A percentile compares a stretch with the other conserved stretches of the same genome.
Evolutionary conservation across 1,139 yeast species (phyloP).

Genomic region (Blastobotrys capitulatus): DNA sequence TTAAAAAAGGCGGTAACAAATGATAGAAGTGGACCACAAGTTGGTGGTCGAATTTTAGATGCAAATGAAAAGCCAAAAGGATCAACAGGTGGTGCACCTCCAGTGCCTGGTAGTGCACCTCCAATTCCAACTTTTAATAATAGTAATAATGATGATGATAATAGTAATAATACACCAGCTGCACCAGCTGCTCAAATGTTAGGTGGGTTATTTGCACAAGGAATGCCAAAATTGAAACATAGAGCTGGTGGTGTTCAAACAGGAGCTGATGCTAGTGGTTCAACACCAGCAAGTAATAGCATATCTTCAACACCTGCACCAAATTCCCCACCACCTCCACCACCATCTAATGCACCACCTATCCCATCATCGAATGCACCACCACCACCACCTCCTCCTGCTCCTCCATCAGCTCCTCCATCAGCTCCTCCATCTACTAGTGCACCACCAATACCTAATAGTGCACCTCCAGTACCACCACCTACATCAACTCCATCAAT

Average conservation of each 20-base stretch:
- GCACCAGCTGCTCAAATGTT: slow-evolving; percentile 45
- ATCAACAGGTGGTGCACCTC: slow-evolving; percentile 27
- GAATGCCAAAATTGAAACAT: slow-evolving; percentile 72
- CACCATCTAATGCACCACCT: slow-evolving; percentile 11
- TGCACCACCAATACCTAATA: slow-evolving; percentile 15
- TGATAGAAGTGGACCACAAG: slow-evolving; percentile 56
- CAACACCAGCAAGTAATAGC: slow-evolving; percentile 3
- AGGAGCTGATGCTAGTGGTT: slow-evolving; percentile 29
- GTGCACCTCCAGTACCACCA: not conserved
- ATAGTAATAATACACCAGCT: not conserved
- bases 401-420: not conserved
- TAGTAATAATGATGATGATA: slow-evolving; percentile 16
- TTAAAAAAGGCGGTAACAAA: slow-evolving; percentile 74
- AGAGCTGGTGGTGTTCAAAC: slow-evolving; percentile 44
- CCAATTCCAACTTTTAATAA: slow-evolving; percentile 10
- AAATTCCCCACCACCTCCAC: slow-evolving; percentile 14
- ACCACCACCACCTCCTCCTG: slow-evolving; percentile 15
- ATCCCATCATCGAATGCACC: not conserved
- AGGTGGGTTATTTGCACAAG: slow-evolving; percentile 81
- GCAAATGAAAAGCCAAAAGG: slow-evolving; percentile 23
- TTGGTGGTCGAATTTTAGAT: slow-evolving; percentile 35
- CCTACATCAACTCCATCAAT: slow-evolving; percentile 24
- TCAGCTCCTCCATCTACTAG: slow-evolving; percentile 9
- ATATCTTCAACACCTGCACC: slow-evolving; percentile 15
- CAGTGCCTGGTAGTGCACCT: slow-evolving; percentile 20